Evolutionary conservation across 768 basidiomycete genomes (phyloP).

Genomic region (Rhizopogon vinicolor): DNA sequence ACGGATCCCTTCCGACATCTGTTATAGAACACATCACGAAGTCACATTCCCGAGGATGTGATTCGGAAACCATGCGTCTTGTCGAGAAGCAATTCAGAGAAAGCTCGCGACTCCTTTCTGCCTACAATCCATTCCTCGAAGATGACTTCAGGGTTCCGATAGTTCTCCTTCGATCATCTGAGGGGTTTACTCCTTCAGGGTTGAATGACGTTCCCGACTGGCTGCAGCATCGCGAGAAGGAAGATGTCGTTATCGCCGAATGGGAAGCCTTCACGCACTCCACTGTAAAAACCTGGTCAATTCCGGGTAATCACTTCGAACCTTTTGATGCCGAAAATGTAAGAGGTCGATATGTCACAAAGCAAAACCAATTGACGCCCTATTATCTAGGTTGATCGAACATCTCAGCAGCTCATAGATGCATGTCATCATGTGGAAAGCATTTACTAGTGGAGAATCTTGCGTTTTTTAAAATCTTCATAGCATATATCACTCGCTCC

Average conservation of each 20-base stretch:
- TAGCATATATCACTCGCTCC: neutral
- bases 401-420: slow-evolving; percentile 18
- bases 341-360: slow-evolving; percentile 12
- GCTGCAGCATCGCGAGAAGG: slow-evolving; percentile 44
- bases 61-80: slow-evolving; percentile 29
- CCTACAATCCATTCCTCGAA: slow-evolving; percentile 35
- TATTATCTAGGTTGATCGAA: slow-evolving; percentile 10
- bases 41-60: slow-evolving; percentile 21
- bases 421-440: slow-evolving; percentile 11
- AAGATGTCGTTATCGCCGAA: slow-evolving; percentile 25
- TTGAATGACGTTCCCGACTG: slow-evolving; percentile 40
- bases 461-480: too few species aligned
- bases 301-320: slow-evolving; percentile 66
- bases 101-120: slow-evolving; percentile 41
- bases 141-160: slow-evolving; percentile 29
- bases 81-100: slow-evolving; percentile 45
- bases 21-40: slow-evolving; percentile 46
- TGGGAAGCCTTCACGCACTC: slow-evolving; percentile 45
- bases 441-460: too few species aligned
- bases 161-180: slow-evolving; percentile 49
- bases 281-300: slow-evolving; percentile 41
- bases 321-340: slow-evolving; percentile 52
- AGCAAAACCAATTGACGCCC: neutral
- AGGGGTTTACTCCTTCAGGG: slow-evolving; percentile 34
- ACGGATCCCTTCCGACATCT: slow-evolving; percentile 45